These are phyloP conservation scores for Vitis hybrid DNA, from an alignment of 177 flowering plant genomes.

Conservation along the genomic window DNA sequence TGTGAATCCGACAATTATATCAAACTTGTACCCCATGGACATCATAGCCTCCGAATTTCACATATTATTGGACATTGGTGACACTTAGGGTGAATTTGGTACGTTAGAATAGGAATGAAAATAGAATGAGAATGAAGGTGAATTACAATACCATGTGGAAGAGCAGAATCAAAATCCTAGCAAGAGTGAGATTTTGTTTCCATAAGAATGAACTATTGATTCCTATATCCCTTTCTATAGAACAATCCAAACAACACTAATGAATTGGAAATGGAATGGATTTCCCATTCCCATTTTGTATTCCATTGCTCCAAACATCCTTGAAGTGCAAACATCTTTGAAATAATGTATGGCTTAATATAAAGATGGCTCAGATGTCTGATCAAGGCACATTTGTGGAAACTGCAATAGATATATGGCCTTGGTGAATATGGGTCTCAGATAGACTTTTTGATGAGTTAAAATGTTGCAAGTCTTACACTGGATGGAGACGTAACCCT, in stretches of 20 bases:
- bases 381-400: neutral
- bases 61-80: neutral
- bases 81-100: neutral
- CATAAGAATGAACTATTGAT: too few species aligned
- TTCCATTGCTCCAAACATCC: too few species aligned
- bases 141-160: too few species aligned
- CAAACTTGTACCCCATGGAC: neutral
- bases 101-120: too few species aligned
- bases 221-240: too few species aligned
- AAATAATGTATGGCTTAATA: too few species aligned
- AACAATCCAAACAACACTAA: neutral
- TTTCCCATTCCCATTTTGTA: too few species aligned
- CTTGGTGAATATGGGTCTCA: neutral
- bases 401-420: neutral
- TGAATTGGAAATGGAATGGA: neutral
- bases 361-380: too few species aligned
- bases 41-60: neutral
- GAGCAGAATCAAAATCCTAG: too few species aligned
- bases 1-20: neutral
- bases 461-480: neutral
- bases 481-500: neutral
- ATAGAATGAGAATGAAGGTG: too few species aligned
- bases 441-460: neutral
- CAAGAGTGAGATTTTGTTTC: too few species aligned
- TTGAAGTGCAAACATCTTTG: too few species aligned